Conservation (phyloP, 805 yeast genomes). For the Wickerhamiella kurtzmanii region DNA sequence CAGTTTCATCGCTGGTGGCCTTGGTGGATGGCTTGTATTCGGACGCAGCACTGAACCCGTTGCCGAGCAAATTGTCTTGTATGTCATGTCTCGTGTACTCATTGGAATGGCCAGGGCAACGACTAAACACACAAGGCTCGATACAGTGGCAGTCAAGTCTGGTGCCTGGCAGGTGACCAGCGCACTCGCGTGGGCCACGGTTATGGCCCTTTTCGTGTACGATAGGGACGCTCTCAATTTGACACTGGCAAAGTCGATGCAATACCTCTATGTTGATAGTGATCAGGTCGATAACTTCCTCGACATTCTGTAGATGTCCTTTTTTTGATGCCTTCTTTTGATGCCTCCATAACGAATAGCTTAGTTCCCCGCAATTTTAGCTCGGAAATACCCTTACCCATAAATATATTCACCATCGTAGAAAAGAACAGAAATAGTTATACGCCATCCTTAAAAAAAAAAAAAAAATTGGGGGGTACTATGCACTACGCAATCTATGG, state of each 20-base stretch:
- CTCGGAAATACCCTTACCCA: too few relatives aligned
- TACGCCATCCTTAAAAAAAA: not conserved
- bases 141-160: slow-evolving; percentile 19
- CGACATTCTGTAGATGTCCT: not conserved
- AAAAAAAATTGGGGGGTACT: not conserved
- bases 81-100: slow-evolving; percentile 55
- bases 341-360: too few relatives aligned
- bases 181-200: slow-evolving; percentile 55
- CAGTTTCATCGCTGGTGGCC: slow-evolving; percentile 27
- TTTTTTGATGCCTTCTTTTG: not conserved
- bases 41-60: slow-evolving; percentile 32
- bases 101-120: slow-evolving; percentile 36
- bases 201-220: slow-evolving; percentile 54
- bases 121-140: slow-evolving; percentile 9
- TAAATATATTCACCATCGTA: too few relatives aligned
- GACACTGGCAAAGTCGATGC: slow-evolving; percentile 54
- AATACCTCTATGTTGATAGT: slow-evolving; percentile 51
- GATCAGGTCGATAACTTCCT: slow-evolving; percentile 15
- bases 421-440: not conserved
- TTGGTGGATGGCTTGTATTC: slow-evolving; percentile 32
- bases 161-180: slow-evolving; percentile 47
- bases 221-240: slow-evolving; percentile 52
- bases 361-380: too few relatives aligned
- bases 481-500: not conserved
- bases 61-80: slow-evolving; percentile 61